Evolutionary conservation across 371 early-diverging fungal genomes (phyloP).

Genomic region (Apophysomyces variabilis): DNA sequence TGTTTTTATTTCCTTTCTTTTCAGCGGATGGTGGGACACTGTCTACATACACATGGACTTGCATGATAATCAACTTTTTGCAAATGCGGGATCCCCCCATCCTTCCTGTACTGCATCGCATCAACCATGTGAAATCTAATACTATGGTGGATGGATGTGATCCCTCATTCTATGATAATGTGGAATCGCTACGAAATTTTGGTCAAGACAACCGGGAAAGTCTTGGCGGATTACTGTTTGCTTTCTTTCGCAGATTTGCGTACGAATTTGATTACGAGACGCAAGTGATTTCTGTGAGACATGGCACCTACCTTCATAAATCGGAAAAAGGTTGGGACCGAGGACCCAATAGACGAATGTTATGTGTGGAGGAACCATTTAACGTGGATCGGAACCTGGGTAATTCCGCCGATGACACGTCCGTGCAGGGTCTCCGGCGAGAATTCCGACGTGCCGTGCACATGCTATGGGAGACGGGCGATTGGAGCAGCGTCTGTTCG

Average conservation of each 20-base stretch:
- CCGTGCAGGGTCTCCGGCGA: conserved; percentile 74
- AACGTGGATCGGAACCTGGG: conserved; percentile 84
- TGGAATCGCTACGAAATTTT: conserved; percentile 64
- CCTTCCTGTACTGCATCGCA: conserved; percentile 81
- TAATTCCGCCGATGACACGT: conserved; percentile 82
- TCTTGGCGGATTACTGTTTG: conserved; percentile 79
- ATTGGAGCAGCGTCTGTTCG: background rate
- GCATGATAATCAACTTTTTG: conserved; percentile 86
- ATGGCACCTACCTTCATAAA: conserved; percentile 77
- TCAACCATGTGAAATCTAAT: conserved; percentile 36
- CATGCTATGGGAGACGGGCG: conserved; percentile 40
- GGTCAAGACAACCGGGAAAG: conserved; percentile 74
- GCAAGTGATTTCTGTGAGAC: conserved; percentile 79
- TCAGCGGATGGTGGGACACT: conserved; percentile 90
- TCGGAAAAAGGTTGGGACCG: conserved; percentile 80
- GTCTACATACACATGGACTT: conserved; percentile 93
- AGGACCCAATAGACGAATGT: conserved; percentile 55
- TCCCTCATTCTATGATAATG: conserved; percentile 66
- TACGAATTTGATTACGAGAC: conserved; percentile 82
- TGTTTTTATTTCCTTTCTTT: conserved; percentile 6
- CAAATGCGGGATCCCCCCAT: conserved; percentile 90
- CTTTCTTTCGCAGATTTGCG: conserved; percentile 84
- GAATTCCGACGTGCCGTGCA: conserved; percentile 80
- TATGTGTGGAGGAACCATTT: conserved; percentile 94
- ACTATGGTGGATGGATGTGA: background rate